Evolutionary conservation across 805 yeast genomes (phyloP), one percentile per base, ranked within the genome.

Genomic region (Metschnikowia gelsemii): DNA sequence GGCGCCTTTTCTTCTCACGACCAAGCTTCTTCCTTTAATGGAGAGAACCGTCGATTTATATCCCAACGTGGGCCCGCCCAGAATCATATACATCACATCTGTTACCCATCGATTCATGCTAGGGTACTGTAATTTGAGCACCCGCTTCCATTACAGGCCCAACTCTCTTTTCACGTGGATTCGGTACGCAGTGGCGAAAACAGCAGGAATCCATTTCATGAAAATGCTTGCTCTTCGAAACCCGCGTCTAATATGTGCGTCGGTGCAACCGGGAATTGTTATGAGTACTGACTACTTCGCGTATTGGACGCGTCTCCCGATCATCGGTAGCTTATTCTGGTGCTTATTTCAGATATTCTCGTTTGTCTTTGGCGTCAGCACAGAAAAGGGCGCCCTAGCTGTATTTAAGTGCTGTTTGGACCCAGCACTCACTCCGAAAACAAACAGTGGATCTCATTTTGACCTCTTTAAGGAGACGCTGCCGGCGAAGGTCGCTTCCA

Each of bases 201-300:
- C 85, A 0, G 83, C 85, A 0, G 84, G 86, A 0, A 86, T 87
- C 32, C 96, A 87, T 52, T 76, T 80, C 54, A 75, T 80, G 54
- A 79, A 79, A 51, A 70, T 80, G 59, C 61, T 87, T 17, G 77
- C 91, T 0, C 66, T 78, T 26, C 73, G 80, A 44, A 73, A 85
- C 56, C 93, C 95, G 0, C 72, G 78, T 14, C 69, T 87, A 8
- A 59, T 81, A 27, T 79, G 82, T 43, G 61, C 78, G 26, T 73
- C 87, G 2, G 85, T 86, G 3, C 90, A 87, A 54, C 96, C 96
- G 0, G 96, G 96, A 0, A 74, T 86, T 49, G 87, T 86, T n/a
- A 82, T 87, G 85, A 80, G 81, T 53, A 82, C 96, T 2, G 82
- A 83, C 50, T 60, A 84, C 34, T 84, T 84, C 57, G 70, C 83